Evolutionary conservation across 768 basidiomycete species (phyloP), one percentile per base, ranked within the genome.

Genomic region (Tricholoma saponaceum): DNA sequence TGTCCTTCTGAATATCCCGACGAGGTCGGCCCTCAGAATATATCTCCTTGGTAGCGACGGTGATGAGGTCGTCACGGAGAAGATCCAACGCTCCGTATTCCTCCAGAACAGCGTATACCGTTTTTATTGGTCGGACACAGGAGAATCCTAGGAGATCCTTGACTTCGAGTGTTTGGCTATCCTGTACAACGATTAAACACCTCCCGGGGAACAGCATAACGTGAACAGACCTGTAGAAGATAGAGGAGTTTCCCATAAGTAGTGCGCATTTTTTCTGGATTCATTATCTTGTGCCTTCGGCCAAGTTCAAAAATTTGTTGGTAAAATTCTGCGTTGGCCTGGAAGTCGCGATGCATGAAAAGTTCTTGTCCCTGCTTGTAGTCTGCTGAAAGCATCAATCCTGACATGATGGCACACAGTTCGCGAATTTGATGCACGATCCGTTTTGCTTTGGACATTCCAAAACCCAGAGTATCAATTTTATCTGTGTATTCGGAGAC

Each of bases 401-500:
- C 92, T 12, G 90, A 92, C 74, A 94, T 83, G 66, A 94, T 92
- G 2, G 92, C 88, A 63, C 92, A 94, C 2, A 94, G 79, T 66
- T 93, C 92, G 33, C 89, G 83, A 62, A 94, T 92, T 67, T 93
- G 92, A 54, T 87, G 80, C 3, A 94, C 92, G 44, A 93, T 91
- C 7, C 92, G 83, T 67, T 91, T 92, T n/a, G 90, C 82, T 68
- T 92, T 94, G 26, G 87, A 88, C 30, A 89, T 73, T 5, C 87
- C 84, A 58, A 85, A 92, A 2, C 87, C 83, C 39, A 92, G 72
- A 51, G 87, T 90, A 72, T 94, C 92, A 30, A 93, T 90, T 68
- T 91, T 92, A 76, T 94, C 92, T 43, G 92, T 94, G 67, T 93
- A 93, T 68, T 94, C 92, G 14, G 88, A 90, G 35, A 92, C 90